Evolutionary conservation across 2,329 filamentous ascomycete species (phyloP), one percentile per base, ranked within the genome.

Genomic region (Aspergillus melleus): DNA sequence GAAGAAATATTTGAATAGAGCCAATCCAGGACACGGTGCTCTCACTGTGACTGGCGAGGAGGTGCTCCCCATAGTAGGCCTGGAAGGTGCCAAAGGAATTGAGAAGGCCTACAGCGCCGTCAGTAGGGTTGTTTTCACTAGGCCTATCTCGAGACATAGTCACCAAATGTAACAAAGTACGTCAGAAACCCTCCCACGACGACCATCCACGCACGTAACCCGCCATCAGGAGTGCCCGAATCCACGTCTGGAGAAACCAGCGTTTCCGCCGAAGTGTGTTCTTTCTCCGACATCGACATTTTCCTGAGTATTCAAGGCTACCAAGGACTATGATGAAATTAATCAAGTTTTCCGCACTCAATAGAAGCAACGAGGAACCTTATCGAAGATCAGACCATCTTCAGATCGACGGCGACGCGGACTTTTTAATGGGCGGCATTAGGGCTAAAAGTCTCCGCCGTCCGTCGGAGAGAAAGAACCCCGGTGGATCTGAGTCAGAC

Each of bases 11-110:
- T 61, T 86, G 81, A 9, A 86, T 69, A 0, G 83, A 84, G 0
- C 83, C 79, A 52, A 88, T 87, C 85, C 85, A 88, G 9, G 84
- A 76, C 10, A 88, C 49, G 3, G 55, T 19, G 22, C 44, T 47
- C 22, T 39, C 29, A 11, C 19, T 39, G 30, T 24, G 51, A 53
- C 32, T 20, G 10, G 11, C 14, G 4, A 87, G 72, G 12, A 80
- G 76, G 6, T 79, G 71, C 8, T 71, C 75, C 62, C 84, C 72
- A 66, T 87, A 88, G 66, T 86, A 85, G 10, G 82, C 79, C 66
- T 87, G 84, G 65, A 88, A 87, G 12, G 83, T 76, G 14, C 84
- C 85, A 59, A 80, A 74, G 44, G 75, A 77, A 61, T 78, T 79
- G 60, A 79, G 29, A 11, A 53, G 32, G 3, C 51, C 51, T 53